These are phyloP conservation scores for Phylloporus rhodoxanthus DNA, from an alignment of 768 basidiomycete species.

Conservation along the genomic window DNA sequence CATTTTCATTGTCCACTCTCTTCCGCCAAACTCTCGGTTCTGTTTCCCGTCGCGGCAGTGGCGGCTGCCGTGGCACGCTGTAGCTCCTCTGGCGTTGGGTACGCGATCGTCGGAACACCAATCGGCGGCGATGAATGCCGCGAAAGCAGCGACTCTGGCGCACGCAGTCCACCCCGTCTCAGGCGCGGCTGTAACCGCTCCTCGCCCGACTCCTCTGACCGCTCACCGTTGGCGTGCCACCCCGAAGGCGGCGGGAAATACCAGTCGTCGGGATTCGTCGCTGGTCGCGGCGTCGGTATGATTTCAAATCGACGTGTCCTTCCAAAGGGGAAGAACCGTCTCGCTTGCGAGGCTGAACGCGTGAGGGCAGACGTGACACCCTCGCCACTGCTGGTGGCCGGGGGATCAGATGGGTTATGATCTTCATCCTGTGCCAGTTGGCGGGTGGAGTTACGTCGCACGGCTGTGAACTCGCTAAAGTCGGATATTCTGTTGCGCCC, in stretches of 20 bases:
- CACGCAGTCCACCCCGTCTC: conserved; percentile 60
- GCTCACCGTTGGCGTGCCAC: conserved; percentile 17
- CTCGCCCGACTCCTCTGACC: conserved; percentile 30
- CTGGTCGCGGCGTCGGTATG: conserved; percentile 29
- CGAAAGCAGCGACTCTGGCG: conserved; percentile 55
- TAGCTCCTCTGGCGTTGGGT: conserved; percentile 19
- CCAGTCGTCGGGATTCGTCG: conserved; percentile 30
- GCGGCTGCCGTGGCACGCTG: conserved; percentile 12
- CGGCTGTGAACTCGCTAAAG: conserved; percentile 67
- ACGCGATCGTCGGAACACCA: conserved; percentile 20
- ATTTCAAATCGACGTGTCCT: conserved; percentile 40
- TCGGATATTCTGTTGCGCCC: conserved; percentile 51
- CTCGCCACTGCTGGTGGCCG: not conserved
- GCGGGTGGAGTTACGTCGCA: conserved; percentile 49
- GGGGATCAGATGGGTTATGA: conserved; percentile 10
- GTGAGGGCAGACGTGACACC: conserved; percentile 3
- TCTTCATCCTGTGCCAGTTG: conserved; percentile 29
- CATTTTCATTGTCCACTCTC: conserved; percentile 13
- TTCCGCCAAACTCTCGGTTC: conserved; percentile 6
- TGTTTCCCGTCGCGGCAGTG: not conserved
- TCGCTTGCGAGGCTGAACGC: conserved; percentile 24
- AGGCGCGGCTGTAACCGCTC: conserved; percentile 46
- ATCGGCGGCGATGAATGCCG: conserved; percentile 38
- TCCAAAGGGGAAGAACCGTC: conserved; percentile 56
- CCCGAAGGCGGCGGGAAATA: conserved; percentile 26